Conservation (phyloP, 129 eudicot genomes). For the Artemisia annua region DNA sequence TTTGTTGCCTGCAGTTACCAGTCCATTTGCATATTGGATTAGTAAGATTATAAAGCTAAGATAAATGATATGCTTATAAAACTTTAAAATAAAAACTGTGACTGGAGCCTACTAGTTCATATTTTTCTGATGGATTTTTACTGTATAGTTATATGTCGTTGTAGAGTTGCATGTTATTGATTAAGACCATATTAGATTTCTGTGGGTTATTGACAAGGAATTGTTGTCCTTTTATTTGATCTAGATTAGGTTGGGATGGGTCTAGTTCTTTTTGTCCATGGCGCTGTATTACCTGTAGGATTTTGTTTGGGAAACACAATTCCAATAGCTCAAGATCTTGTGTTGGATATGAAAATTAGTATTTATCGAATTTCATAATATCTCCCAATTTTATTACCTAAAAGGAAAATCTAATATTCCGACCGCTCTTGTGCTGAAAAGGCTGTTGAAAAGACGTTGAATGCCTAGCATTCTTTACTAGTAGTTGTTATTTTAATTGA, state of each 20-base stretch:
- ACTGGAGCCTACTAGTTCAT: not conserved
- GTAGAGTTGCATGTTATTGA: not conserved
- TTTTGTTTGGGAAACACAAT: not conserved
- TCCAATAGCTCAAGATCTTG: not conserved
- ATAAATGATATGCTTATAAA: not conserved
- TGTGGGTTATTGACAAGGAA: not conserved
- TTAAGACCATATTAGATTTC: not conserved
- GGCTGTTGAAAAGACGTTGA: no score
- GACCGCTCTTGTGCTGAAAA: no score
- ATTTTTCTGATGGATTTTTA: not conserved
- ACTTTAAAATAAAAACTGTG: not conserved
- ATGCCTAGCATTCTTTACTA: no score
- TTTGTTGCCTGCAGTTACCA: not conserved
- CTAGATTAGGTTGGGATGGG: slow-evolving; percentile 4
- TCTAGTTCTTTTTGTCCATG: not conserved
- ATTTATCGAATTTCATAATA: not conserved
- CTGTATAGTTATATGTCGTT: not conserved
- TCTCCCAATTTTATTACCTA: no score
- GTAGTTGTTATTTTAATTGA: no score
- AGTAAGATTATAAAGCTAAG: not conserved
- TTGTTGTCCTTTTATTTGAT: not conserved
- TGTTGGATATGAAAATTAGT: not conserved
- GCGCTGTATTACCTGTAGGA: not conserved
- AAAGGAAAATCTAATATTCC: no score
- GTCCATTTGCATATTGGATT: not conserved